These are phyloP conservation scores for Irpex rosettiformis DNA, from an alignment of 1,284 basidiomycete species.

Conservation along the genomic window DNA sequence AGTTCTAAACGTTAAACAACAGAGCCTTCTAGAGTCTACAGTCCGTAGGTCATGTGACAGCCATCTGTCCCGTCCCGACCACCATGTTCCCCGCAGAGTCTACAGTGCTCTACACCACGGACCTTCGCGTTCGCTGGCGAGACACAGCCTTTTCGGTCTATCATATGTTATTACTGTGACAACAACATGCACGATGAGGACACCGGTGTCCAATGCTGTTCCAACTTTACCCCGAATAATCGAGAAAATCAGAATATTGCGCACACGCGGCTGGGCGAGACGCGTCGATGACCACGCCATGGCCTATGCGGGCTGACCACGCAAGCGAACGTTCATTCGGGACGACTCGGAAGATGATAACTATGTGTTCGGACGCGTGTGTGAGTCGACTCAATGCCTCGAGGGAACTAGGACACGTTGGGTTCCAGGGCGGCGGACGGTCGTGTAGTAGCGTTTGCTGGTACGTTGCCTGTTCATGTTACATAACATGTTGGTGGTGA, in stretches of 20 bases:
- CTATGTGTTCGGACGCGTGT: background rate
- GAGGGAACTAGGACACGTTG: too few relatives aligned
- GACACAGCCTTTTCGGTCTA: too few relatives aligned
- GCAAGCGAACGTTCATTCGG: background rate
- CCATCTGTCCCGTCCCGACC: background rate
- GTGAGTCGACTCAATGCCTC: background rate
- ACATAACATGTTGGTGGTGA: too few relatives aligned
- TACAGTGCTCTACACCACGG: too few relatives aligned
- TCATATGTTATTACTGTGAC: too few relatives aligned
- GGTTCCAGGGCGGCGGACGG: too few relatives aligned
- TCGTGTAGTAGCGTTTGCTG: too few relatives aligned
- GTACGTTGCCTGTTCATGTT: too few relatives aligned
- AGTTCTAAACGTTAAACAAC: too few relatives aligned
- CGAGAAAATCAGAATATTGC: background rate
- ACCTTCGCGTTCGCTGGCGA: too few relatives aligned
- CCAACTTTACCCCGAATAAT: background rate
- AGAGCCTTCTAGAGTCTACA: too few relatives aligned
- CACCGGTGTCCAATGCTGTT: background rate
- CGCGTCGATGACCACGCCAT: background rate
- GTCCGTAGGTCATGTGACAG: background rate
- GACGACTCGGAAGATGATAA: background rate
- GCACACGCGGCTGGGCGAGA: background rate
- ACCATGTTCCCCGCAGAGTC: too few relatives aligned
- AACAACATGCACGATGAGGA: background rate
- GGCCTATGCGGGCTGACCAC: background rate